phyloP scores from a whole-genome alignment of 345 rosid genomes.

The Syzygium grande region DNA sequence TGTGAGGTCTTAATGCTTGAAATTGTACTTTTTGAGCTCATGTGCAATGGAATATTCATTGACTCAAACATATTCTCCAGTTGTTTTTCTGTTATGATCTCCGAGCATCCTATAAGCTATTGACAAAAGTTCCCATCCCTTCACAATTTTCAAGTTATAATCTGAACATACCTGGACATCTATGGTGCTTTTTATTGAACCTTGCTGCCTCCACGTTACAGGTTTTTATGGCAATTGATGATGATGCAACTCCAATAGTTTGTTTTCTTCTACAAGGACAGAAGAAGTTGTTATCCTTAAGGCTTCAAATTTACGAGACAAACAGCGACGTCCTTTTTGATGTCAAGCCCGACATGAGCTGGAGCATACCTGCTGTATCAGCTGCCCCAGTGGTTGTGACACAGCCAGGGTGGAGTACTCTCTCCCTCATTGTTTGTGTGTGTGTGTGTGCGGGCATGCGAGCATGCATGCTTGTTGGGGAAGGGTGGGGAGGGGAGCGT shows the following conservation, averaged over 20 bases:
- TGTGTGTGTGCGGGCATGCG: background rate
- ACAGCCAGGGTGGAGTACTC: constrained; percentile 55
- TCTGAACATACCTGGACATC: background rate
- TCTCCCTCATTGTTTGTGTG: background rate
- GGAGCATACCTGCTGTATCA: constrained; percentile 84
- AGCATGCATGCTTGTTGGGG: background rate
- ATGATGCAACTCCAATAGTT: constrained; percentile 62
- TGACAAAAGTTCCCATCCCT: background rate
- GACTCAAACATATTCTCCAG: background rate
- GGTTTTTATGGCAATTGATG: constrained; percentile 91
- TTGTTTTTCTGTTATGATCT: background rate
- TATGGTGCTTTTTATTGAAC: background rate
- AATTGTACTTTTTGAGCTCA: background rate
- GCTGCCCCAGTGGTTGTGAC: constrained; percentile 85
- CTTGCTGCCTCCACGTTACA: constrained; percentile 12
- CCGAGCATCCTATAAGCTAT: background rate
- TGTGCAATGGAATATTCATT: background rate
- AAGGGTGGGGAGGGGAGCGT: background rate
- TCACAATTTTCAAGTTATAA: constrained; percentile 3
- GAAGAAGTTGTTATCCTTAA: constrained; percentile 70
- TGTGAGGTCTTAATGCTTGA: background rate
- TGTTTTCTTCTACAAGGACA: constrained; percentile 89
- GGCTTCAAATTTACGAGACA: constrained; percentile 78
- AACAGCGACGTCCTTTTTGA: constrained; percentile 65
- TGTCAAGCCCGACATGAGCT: constrained; percentile 77